These are phyloP conservation scores for Arabidopsis hybrid DNA, from an alignment of 441 rosid genomes.

Conservation along the genomic window DNA sequence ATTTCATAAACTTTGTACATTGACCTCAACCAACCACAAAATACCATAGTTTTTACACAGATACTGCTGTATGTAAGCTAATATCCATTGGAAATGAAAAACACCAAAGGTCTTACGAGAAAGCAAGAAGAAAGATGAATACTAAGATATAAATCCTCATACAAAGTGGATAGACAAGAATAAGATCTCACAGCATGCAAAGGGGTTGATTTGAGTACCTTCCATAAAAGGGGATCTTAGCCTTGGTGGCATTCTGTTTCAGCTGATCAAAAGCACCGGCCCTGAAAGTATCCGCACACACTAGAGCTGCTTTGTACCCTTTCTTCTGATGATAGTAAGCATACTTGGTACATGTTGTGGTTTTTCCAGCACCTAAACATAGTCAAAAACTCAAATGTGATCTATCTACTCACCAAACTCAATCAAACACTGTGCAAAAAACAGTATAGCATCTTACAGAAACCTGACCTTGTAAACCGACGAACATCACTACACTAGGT, in stretches of 20 bases:
- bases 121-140: conserved; percentile 15
- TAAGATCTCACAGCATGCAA: background rate
- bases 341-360: conserved; percentile 2
- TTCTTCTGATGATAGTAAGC: conserved; percentile 5
- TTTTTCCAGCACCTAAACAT: conserved; percentile 10
- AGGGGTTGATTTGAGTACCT: conserved; percentile 54
- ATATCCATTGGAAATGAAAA: background rate
- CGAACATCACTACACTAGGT: conserved; percentile 84
- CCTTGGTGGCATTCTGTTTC: conserved; percentile 98
- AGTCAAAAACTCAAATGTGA: background rate
- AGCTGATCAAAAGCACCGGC: conserved; percentile 99
- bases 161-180: background rate
- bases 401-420: too few relatives aligned
- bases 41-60: background rate
- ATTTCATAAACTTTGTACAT: background rate
- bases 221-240: conserved; percentile 95
- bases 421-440: background rate
- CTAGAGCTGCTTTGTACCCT: conserved; percentile 54
- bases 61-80: background rate
- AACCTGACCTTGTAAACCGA: conserved; percentile 85
- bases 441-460: background rate
- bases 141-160: conserved; percentile 4
- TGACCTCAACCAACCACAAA: conserved; percentile 1
- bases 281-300: conserved; percentile 98
- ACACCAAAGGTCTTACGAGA: background rate